A percentile compares a stretch with the other conserved stretches of the same genome.
Evolutionary conservation across 2,329 filamentous ascomycete species (phyloP).

Genomic region (Zopfia rhizophila): DNA sequence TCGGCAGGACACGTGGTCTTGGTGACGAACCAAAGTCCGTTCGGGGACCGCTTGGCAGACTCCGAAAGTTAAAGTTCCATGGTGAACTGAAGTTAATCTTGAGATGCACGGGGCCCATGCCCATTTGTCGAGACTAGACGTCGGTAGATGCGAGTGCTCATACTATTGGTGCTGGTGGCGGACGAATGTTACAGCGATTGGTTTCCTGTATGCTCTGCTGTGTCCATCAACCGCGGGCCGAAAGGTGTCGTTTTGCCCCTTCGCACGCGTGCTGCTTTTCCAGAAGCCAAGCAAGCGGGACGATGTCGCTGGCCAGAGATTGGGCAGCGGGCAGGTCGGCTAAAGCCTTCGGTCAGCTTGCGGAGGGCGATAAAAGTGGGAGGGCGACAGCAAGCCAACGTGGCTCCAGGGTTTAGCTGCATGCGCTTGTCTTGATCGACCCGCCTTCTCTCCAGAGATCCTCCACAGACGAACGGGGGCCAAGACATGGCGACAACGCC

Average conservation of each 20-base stretch:
- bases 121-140: no score
- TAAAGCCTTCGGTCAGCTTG: background rate
- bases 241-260: background rate
- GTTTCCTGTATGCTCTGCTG: conserved; percentile 12
- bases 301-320: background rate
- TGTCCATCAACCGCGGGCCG: background rate
- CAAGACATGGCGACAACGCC: conserved; percentile 47
- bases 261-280: conserved; percentile 7
- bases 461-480: conserved; percentile 48
- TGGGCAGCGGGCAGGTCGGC: conserved; percentile 1
- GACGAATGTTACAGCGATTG: conserved; percentile 14
- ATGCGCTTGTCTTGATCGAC: conserved; percentile 54
- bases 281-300: conserved; percentile 11
- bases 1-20: conserved; percentile 32
- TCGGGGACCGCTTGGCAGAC: no score
- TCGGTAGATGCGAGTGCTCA: conserved; percentile 31
- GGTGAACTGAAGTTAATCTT: no score
- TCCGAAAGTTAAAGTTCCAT: no score
- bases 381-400: conserved; percentile 46
- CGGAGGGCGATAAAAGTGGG: background rate
- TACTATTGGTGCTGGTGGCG: background rate
- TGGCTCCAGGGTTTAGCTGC: conserved; percentile 53
- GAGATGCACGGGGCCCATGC: no score
- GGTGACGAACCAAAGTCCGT: conserved; percentile 24
- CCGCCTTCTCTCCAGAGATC: conserved; percentile 48